A percentile compares a stretch with the other conserved stretches of the same genome.
These are phyloP conservation scores for Trametes pubescens DNA, from an alignment of 1,284 basidiomycete species.

Conservation along the genomic window DNA sequence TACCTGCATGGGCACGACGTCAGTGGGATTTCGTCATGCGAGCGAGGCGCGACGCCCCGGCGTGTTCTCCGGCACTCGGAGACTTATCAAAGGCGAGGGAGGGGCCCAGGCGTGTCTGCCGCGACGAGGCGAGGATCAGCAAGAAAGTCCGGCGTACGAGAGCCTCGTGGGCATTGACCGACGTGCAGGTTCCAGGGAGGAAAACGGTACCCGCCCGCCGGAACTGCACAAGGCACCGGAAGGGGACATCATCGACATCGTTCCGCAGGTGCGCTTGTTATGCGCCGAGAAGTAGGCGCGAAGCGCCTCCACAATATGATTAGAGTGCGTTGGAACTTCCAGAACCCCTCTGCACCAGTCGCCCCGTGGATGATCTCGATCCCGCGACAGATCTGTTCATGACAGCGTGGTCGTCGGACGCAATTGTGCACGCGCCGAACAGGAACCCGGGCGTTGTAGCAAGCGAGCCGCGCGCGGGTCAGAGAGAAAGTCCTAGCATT, in stretches of 20 bases:
- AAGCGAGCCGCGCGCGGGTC: not conserved
- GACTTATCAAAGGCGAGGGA: not conserved
- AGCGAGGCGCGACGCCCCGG: not conserved
- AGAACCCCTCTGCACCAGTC: slow-evolving; percentile 6
- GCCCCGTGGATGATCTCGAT: slow-evolving; percentile 24
- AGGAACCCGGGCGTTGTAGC: slow-evolving; percentile 8
- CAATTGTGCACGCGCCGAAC: slow-evolving; percentile 3
- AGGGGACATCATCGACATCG: not conserved
- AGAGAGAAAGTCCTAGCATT: not conserved
- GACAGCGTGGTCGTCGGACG: slow-evolving; percentile 23
- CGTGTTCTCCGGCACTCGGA: not conserved
- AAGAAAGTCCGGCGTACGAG: slow-evolving; percentile 23
- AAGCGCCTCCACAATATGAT: slow-evolving; percentile 24
- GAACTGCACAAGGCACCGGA: not conserved
- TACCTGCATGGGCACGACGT: too few species aligned
- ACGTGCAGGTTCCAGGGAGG: slow-evolving; percentile 22
- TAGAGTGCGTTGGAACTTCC: slow-evolving; percentile 20
- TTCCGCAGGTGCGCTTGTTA: not conserved
- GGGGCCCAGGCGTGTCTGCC: slow-evolving; percentile 13
- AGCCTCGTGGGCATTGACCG: slow-evolving; percentile 28
- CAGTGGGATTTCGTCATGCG: not conserved
- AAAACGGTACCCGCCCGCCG: slow-evolving; percentile 17
- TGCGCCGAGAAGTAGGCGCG: slow-evolving; percentile 7
- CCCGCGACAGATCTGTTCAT: slow-evolving; percentile 14
- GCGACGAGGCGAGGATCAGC: slow-evolving; percentile 23